Evolutionary conservation across 1,139 yeast species (phyloP).

Genomic region (Taphrina communis): DNA sequence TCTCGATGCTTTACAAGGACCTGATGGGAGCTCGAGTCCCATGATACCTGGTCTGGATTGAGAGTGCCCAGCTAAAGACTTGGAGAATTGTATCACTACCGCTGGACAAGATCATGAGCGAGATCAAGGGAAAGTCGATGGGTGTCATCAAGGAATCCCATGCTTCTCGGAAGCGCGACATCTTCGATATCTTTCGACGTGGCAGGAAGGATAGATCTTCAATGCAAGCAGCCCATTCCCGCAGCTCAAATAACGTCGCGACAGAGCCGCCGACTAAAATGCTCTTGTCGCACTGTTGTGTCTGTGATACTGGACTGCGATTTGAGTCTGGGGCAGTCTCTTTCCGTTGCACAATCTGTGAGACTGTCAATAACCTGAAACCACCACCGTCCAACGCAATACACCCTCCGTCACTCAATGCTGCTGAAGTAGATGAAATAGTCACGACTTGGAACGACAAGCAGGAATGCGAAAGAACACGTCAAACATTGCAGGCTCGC

Average conservation of each 20-base stretch:
- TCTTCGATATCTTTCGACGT: not conserved
- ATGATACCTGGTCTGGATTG: no score
- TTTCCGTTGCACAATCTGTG: slow-evolving; percentile 46
- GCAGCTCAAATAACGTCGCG: not conserved
- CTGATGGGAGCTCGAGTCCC: no score
- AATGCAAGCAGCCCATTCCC: not conserved
- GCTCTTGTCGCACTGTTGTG: slow-evolving; percentile 43
- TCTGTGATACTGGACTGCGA: slow-evolving; percentile 44
- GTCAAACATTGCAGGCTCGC: slow-evolving; percentile 9
- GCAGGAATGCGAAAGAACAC: not conserved
- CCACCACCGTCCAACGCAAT: slow-evolving; percentile 17
- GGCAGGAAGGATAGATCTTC: not conserved
- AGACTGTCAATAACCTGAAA: slow-evolving; percentile 45
- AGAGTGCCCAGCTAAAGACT: no score
- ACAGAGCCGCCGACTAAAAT: not conserved
- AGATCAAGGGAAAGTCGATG: no score
- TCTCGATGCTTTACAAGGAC: no score
- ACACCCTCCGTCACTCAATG: not conserved
- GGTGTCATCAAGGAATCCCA: no score
- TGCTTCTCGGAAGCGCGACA: no score
- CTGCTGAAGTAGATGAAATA: not conserved
- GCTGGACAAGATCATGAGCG: no score
- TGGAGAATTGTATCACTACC: no score
- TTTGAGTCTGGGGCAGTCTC: slow-evolving; percentile 44
- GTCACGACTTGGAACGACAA: not conserved